These are phyloP conservation scores for Fusarium temperatum DNA, from an alignment of 2,329 filamentous ascomycete species.

Conservation along the genomic window DNA sequence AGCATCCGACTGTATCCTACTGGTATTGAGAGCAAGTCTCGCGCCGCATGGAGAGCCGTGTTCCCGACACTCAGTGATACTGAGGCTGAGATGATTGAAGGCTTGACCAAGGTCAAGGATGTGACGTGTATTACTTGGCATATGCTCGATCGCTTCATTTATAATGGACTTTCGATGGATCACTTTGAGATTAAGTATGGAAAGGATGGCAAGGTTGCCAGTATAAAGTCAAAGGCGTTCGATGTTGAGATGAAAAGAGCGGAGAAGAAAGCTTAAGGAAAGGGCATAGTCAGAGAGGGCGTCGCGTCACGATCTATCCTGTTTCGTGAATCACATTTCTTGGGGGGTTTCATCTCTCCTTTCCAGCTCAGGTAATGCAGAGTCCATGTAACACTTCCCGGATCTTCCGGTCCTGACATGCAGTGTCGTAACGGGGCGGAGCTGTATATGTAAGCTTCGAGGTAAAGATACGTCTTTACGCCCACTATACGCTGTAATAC, in stretches of 20 bases:
- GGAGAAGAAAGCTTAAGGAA: not conserved
- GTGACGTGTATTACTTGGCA: slow-evolving; percentile 7
- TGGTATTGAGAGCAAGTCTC: not conserved
- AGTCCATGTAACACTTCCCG: too few relatives aligned
- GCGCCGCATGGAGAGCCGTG: not conserved
- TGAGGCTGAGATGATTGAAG: not conserved
- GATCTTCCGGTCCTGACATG: not conserved
- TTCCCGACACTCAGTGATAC: not conserved
- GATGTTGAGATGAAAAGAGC: not conserved
- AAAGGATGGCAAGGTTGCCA: not conserved
- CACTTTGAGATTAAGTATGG: slow-evolving; percentile 5
- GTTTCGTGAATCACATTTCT: too few relatives aligned
- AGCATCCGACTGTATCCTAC: not conserved
- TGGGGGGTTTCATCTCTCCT: not conserved
- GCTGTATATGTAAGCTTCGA: not conserved
- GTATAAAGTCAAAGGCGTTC: slow-evolving; percentile 3
- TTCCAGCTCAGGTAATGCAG: too few relatives aligned
- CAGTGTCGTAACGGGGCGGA: not conserved
- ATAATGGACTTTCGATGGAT: not conserved
- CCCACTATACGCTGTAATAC: not conserved
- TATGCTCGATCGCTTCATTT: not conserved
- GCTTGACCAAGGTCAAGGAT: not conserved
- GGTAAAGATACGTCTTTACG: not conserved
- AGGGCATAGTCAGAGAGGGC: rapidly evolving
- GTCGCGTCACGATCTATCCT: rapidly evolving